Evolutionary conservation across 1,139 yeast genomes (phyloP).

Genomic region (Kurtzmaniella quercitrusa): DNA sequence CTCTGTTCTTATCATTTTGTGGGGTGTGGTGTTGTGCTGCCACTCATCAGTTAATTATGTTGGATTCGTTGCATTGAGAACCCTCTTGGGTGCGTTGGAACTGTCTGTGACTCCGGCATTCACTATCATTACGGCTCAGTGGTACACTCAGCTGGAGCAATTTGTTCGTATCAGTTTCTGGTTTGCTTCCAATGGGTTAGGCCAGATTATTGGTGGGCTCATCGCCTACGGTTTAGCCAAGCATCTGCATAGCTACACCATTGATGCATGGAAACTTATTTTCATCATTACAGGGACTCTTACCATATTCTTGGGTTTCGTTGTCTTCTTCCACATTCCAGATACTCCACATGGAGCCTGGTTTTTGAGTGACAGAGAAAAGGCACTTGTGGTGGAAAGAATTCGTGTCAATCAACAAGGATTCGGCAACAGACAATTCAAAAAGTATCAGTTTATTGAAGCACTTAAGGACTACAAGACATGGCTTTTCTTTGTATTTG

Average conservation of each 20-base stretch:
- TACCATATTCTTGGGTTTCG: slow-evolving; percentile 42
- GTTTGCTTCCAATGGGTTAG: slow-evolving; percentile 51
- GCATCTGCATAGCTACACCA: slow-evolving; percentile 25
- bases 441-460: slow-evolving; percentile 9
- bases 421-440: slow-evolving; percentile 16
- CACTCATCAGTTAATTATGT: slow-evolving; percentile 37
- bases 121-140: slow-evolving; percentile 50
- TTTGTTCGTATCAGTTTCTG: slow-evolving; percentile 44
- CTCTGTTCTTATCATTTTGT: slow-evolving; percentile 31
- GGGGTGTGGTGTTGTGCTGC: slow-evolving; percentile 43
- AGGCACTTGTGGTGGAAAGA: slow-evolving; percentile 22
- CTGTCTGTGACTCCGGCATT: slow-evolving; percentile 48
- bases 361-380: slow-evolving; percentile 30
- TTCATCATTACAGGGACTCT: slow-evolving; percentile 46
- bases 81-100: slow-evolving; percentile 46
- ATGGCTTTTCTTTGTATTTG: slow-evolving; percentile 21
- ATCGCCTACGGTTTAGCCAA: slow-evolving; percentile 46
- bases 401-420: slow-evolving; percentile 23
- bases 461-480: slow-evolving; percentile 12
- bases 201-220: slow-evolving; percentile 49
- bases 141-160: slow-evolving; percentile 49
- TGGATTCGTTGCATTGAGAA: slow-evolving; percentile 39
- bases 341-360: slow-evolving; percentile 52
- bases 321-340: slow-evolving; percentile 44
- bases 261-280: slow-evolving; percentile 44